A percentile compares a stretch with the other conserved stretches of the same genome.
Evolutionary conservation across 2,329 filamentous ascomycete genomes (phyloP).

Genomic region (Zymoseptoria ardabiliae): DNA sequence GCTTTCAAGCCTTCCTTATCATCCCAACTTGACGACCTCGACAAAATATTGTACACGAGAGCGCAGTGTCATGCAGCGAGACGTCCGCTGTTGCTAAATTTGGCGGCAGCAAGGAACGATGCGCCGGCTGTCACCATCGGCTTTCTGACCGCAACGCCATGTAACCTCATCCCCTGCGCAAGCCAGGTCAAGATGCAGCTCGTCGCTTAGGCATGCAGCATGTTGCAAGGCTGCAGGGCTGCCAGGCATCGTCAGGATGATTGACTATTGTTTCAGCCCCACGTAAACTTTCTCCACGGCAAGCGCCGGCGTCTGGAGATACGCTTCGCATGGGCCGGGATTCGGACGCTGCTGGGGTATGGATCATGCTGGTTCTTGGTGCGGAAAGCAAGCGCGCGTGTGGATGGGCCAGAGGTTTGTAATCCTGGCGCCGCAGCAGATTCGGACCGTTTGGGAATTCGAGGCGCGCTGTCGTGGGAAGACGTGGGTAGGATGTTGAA

Average conservation of each 20-base stretch:
- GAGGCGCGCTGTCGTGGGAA: too few relatives aligned
- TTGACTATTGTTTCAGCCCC: too few relatives aligned
- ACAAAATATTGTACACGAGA: not conserved
- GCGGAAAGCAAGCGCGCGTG: too few relatives aligned
- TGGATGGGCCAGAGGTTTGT: too few relatives aligned
- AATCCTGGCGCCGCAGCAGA: too few relatives aligned
- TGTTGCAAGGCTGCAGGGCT: too few relatives aligned
- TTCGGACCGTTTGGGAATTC: too few relatives aligned
- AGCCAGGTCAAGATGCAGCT: too few relatives aligned
- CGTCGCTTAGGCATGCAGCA: not conserved
- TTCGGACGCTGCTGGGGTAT: not conserved
- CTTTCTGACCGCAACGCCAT: not conserved
- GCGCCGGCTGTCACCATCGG: not conserved
- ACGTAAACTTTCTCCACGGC: not conserved
- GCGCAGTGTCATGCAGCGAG: not conserved
- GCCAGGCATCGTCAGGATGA: too few relatives aligned
- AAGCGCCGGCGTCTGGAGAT: not conserved
- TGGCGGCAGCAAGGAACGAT: not conserved
- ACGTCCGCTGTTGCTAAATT: too few relatives aligned
- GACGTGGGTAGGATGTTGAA: too few relatives aligned
- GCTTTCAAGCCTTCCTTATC: too few relatives aligned
- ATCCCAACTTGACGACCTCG: not conserved
- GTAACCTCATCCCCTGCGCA: not conserved
- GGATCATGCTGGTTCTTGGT: not conserved
- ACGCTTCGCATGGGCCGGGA: not conserved